A percentile compares a stretch with the other conserved stretches of the same genome.
Evolutionary conservation across 495 filamentous ascomycete species (phyloP).

Genomic region (Margaritispora aquatica): DNA sequence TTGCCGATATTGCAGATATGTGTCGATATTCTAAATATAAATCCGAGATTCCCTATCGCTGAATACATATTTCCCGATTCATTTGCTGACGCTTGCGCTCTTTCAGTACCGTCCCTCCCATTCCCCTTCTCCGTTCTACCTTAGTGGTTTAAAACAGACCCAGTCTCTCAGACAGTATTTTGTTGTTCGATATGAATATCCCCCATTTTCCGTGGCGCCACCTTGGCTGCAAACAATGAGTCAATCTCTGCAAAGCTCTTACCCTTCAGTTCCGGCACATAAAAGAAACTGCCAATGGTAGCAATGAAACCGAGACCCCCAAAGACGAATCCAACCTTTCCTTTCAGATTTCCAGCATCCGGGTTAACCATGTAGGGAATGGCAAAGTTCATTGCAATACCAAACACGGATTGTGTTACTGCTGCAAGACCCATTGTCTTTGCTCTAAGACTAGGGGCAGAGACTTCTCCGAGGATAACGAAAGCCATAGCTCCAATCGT

Average conservation of each 20-base stretch:
- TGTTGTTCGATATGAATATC: too few species aligned
- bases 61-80: too few species aligned
- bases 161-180: too few species aligned
- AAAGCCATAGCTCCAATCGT: conserved; percentile 54
- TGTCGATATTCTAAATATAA: too few species aligned
- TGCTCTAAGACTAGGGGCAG: conserved; percentile 36
- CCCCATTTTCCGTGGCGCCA: conserved; percentile 33
- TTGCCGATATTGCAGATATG: too few species aligned
- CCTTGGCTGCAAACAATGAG: conserved; percentile 35
- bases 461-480: conserved; percentile 48
- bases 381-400: conserved; percentile 55
- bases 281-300: conserved; percentile 28
- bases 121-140: too few species aligned
- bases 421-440: conserved; percentile 59
- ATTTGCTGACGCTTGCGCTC: too few species aligned
- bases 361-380: conserved; percentile 66
- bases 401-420: conserved; percentile 50
- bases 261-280: conserved; percentile 43
- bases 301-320: conserved; percentile 43
- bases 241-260: conserved; percentile 50
- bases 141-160: too few species aligned
- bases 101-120: too few species aligned
- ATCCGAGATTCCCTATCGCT: too few species aligned
- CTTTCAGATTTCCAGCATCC: conserved; percentile 54
- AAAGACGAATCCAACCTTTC: conserved; percentile 65